Conservation (phyloP, 257 asterid species). For the Linaria vulgaris region DNA sequence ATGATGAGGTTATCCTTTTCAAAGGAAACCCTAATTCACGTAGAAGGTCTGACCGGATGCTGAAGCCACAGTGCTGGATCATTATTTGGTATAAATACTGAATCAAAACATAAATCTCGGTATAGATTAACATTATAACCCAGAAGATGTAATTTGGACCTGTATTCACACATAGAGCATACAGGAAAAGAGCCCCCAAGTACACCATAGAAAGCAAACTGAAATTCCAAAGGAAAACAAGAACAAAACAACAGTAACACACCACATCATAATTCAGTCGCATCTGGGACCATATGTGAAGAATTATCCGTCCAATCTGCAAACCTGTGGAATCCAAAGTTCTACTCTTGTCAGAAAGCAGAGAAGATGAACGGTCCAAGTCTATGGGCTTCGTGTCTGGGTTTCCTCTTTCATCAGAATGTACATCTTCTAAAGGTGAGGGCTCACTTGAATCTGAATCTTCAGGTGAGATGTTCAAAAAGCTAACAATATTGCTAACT, state of each 20-base stretch:
- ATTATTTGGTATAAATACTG: conserved; percentile 89
- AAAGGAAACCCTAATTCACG: conserved; percentile 81
- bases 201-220: conserved; percentile 96
- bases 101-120: conserved; percentile 76
- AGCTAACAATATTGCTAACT: conserved; percentile 81
- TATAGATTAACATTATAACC: conserved; percentile 87
- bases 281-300: conserved; percentile 92
- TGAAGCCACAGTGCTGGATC: conserved; percentile 95
- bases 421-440: conserved; percentile 42
- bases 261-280: conserved; percentile 89
- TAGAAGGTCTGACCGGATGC: conserved; percentile 64
- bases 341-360: conserved; percentile 82
- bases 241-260: conserved; percentile 85
- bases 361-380: conserved; percentile 63
- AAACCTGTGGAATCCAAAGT: conserved; percentile 63
- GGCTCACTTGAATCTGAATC: conserved; percentile 76
- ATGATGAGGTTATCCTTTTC: conserved; percentile 71
- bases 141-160: conserved; percentile 92
- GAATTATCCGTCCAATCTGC: conserved; percentile 75
- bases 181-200: conserved; percentile 80
- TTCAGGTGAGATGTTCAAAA: conserved; percentile 72
- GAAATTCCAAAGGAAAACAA: conserved; percentile 93
- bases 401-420: conserved; percentile 33
- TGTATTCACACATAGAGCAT: conserved; percentile 92
- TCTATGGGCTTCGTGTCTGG: conserved; percentile 30